A percentile compares a stretch with the other conserved stretches of the same genome.
These are phyloP conservation scores for Herpotrichia juniperi DNA, from an alignment of 2,329 filamentous ascomycete species.

Conservation along the genomic window DNA sequence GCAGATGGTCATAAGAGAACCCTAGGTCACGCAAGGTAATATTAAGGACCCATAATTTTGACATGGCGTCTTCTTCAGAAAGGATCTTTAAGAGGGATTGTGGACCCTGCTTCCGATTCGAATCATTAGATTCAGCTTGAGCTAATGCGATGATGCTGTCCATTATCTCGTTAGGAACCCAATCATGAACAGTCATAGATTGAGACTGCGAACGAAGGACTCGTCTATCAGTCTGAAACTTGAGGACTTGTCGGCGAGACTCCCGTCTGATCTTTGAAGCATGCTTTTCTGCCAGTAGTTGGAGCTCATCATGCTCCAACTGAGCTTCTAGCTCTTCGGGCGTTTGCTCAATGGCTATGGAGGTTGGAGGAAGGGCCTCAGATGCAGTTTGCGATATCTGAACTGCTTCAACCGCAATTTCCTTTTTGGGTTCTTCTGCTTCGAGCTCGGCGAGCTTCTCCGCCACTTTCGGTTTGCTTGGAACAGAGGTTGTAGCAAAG, in stretches of 20 bases:
- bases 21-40: conserved; percentile 72
- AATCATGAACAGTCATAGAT: conserved; percentile 72
- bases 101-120: conserved; percentile 53
- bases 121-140: conserved; percentile 64
- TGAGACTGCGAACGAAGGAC: conserved; percentile 81
- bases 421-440: conserved; percentile 18
- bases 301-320: conserved; percentile 87
- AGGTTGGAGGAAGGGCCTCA: conserved; percentile 15
- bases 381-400: conserved; percentile 6
- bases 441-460: conserved; percentile 31
- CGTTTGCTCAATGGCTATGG: conserved; percentile 59
- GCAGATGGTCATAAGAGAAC: conserved; percentile 59
- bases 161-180: conserved; percentile 81
- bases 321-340: conserved; percentile 91
- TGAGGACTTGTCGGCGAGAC: conserved; percentile 74
- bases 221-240: conserved; percentile 84
- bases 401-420: conserved; percentile 13
- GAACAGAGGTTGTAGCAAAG: conserved; percentile 91
- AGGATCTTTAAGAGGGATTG: conserved; percentile 49
- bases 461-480: conserved; percentile 74
- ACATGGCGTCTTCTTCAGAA: conserved; percentile 77
- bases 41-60: conserved; percentile 84
- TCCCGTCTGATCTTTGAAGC: conserved; percentile 80
- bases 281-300: conserved; percentile 84
- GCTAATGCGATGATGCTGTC: conserved; percentile 78